Base-by-base conservation (phyloP, 306 rosid species). In the Gleditsia sinensis region DNA sequence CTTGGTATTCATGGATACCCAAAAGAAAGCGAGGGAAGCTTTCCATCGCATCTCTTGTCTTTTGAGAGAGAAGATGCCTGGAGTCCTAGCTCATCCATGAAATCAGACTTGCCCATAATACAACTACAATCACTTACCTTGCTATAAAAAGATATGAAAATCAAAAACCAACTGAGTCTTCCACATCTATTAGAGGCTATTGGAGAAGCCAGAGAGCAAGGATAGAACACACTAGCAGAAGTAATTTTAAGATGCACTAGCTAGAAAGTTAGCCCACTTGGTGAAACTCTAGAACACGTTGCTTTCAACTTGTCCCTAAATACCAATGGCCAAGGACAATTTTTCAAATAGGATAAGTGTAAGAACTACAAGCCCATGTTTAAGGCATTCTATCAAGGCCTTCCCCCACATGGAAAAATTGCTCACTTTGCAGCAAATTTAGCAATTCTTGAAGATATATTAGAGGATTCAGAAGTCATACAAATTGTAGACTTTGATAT, bases 351-450 rank as follows among this genome's bases (percentile, higher is more conserved):
- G n/a, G n/a, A n/a, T n/a, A n/a, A n/a, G n/a, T n/a, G n/a, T n/a
- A n/a, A n/a, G n/a, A n/a, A n/a, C n/a, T n/a, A n/a, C n/a, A n/a
- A n/a, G n/a, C n/a, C n/a, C n/a, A n/a, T n/a, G n/a, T n/a, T n/a
- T n/a, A n/a, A n/a, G n/a, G n/a, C n/a, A n/a, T n/a, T n/a, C n/a
- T n/a, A n/a, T 72, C 91, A 86, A 71, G 83, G 74, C 3, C 24
- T 78, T n/a, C n/a, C n/a, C 34, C 89, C 90, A 7, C 27, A 36
- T 53, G 88, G 79, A 13, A 84, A 70, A 60, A 40, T 90, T 74
- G 85, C 89, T 51, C 86, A 90, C 74, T 82, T 56, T 23, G 71
- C 80, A 12, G 85, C 90, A 16, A 75, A 84, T 77, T 78, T 85
- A 0, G 62, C 88, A 2, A 87, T 90, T 40, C 74, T 87, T 0